Evolutionary conservation across 345 rosid genomes (phyloP), one percentile per base, ranked within the genome.

Genomic region (Eucalyptus marginata): DNA sequence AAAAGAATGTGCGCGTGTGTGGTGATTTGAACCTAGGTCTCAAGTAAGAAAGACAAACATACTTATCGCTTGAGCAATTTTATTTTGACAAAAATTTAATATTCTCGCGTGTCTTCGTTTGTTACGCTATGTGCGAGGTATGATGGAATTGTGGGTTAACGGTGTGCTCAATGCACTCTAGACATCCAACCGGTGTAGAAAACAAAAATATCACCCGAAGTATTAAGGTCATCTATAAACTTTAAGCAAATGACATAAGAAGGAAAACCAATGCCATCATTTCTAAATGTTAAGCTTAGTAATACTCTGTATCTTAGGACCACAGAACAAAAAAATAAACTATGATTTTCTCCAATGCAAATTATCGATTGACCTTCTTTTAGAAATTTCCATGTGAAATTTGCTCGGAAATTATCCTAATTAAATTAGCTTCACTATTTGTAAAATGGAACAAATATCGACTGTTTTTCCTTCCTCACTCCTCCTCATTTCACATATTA

Each of bases 1-100:
- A 68, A 16, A 33, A 8, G 11, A 66, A n/a, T 64, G 10, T 3
- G 4, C 1, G 0, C 0, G 0, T 1, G 13, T 31, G 24, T 16
- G 24, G 22, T 68, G 43, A 68, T 31, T 68, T 33, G 12, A 68
- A 68, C 4, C 0, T 68, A 17, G 24, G 4, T 68, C 24, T 68
- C 24, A 3, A 68, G 25, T 8, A 8, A 31, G 3, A 8, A 66
- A 31, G 79, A 66, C 2, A 64, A 0, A n/a, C 3, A 4, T 15
- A 7, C 76, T 64, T 64, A n/a, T 1, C 0, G 6, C 10, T n/a
- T 2, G 3, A n/a, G 40, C 10, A 14, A 14, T 64, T 31, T 66
- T 31, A 5, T 31, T 66, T 31, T 16, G 24, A 6, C 8, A 17
- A 15, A 66, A 66, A 4, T 13, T 66, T 31, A 7, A 2, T 1